Conservation (phyloP, 2,329 filamentous ascomycete species). For the Penicillium sp. region DNA sequence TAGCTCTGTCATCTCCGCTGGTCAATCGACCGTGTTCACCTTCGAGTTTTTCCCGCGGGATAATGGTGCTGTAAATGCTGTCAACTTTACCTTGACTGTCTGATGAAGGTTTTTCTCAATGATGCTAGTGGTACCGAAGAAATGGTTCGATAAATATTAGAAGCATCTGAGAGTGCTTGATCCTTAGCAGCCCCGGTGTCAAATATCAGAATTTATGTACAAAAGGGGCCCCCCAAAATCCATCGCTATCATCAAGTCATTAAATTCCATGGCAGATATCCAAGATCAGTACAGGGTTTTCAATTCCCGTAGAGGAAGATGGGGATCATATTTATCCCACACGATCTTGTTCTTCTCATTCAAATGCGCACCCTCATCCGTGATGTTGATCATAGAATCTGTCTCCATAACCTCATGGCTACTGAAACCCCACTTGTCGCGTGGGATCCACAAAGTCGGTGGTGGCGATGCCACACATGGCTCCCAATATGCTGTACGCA, state of each 20-base stretch:
- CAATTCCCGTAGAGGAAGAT: constrained; percentile 57
- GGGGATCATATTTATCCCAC: constrained; percentile 59
- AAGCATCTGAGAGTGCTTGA: not conserved
- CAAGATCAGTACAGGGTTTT: constrained; percentile 50
- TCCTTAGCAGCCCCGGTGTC: not conserved
- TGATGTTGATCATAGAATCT: constrained; percentile 69
- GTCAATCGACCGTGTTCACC: constrained; percentile 50
- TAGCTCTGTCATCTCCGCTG: constrained; percentile 48
- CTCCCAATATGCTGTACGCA: constrained; percentile 69
- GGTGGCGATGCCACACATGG: constrained; percentile 63
- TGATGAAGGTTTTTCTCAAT: constrained; percentile 14
- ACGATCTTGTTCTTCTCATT: constrained; percentile 67
- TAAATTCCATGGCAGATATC: not conserved
- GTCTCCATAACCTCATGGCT: constrained; percentile 75
- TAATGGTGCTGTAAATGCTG: constrained; percentile 44
- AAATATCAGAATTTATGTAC: constrained; percentile 2
- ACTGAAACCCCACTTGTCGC: constrained; percentile 71
- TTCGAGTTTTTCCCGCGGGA: constrained; percentile 58
- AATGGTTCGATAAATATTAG: not conserved
- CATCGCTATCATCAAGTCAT: constrained; percentile 9
- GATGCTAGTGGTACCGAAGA: too few species aligned
- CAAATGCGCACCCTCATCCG: constrained; percentile 70
- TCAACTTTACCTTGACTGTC: constrained; percentile 51
- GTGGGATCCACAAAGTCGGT: constrained; percentile 78
- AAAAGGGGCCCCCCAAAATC: not conserved